Evolutionary conservation across 1,139 yeast species (phyloP).

Genomic region (Sugiyamaella novakii): DNA sequence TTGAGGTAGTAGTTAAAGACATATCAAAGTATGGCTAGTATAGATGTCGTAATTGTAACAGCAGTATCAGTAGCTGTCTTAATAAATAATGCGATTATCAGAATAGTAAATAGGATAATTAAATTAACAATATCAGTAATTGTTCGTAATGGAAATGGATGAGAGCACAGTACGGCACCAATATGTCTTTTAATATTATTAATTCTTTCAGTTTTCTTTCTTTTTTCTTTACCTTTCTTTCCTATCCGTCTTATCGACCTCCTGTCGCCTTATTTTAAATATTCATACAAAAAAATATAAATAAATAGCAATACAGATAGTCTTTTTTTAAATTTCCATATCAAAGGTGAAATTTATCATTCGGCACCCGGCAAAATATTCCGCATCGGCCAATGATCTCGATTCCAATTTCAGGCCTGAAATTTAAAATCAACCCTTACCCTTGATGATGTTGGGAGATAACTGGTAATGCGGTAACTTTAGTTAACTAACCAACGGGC

Average conservation of each 20-base stretch:
- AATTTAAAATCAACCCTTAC: background rate
- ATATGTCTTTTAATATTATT: too few relatives aligned
- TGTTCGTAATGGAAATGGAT: too few relatives aligned
- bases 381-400: constrained; percentile 3
- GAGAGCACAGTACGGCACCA: too few relatives aligned
- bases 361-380: constrained; percentile 1
- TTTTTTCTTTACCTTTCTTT: background rate
- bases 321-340: too few relatives aligned
- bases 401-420: constrained; percentile 1
- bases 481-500: too few relatives aligned
- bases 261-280: too few relatives aligned
- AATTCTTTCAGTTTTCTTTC: background rate
- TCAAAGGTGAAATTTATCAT: constrained; percentile 1
- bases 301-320: too few relatives aligned
- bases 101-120: background rate
- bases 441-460: constrained; percentile 4
- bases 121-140: too few relatives aligned
- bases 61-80: background rate
- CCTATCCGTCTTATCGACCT: too few relatives aligned
- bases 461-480: too few relatives aligned
- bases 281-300: too few relatives aligned
- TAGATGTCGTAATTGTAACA: background rate
- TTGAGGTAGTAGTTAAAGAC: constrained; percentile 11
- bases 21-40: background rate
- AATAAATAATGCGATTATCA: background rate